These are phyloP conservation scores for Tolypocladium inflatum DNA, from an alignment of 2,329 filamentous ascomycete genomes.

Conservation along the genomic window DNA sequence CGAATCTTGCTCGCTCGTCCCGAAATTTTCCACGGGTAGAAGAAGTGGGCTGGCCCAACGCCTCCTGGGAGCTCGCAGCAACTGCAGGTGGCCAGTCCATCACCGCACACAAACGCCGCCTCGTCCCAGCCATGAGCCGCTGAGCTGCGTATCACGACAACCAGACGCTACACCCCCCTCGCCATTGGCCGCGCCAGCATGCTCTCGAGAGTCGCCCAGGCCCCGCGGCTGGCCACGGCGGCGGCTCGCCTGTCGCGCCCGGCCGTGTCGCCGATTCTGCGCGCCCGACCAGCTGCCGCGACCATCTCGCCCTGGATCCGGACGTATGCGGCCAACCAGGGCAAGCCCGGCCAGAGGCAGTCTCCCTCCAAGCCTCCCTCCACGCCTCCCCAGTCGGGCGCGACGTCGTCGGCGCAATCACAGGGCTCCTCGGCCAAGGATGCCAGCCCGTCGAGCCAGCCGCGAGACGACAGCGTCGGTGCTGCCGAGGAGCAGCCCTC, in stretches of 20 bases:
- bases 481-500: neutral
- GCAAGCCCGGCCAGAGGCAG: constrained; percentile 5
- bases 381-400: neutral
- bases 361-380: constrained; percentile 1
- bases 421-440: constrained; percentile 3
- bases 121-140: neutral
- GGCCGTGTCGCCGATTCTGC: constrained; percentile 13
- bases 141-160: neutral
- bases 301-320: constrained; percentile 18
- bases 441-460: neutral
- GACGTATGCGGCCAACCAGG: constrained; percentile 14
- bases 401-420: neutral
- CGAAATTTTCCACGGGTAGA: neutral
- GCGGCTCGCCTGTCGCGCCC: constrained; percentile 17
- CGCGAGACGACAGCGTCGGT: constrained; percentile 11
- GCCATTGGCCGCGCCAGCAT: constrained; percentile 22
- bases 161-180: neutral
- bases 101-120: neutral
- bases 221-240: constrained; percentile 22
- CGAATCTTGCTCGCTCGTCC: neutral
- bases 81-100: neutral
- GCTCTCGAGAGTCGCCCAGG: constrained; percentile 24
- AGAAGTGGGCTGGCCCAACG: neutral
- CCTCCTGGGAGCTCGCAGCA: neutral
- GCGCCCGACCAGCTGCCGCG: constrained; percentile 12